A percentile compares a stretch with the other conserved stretches of the same genome.
These are phyloP conservation scores for Thelonectria olida DNA, from an alignment of 2,329 filamentous ascomycete genomes.

Conservation along the genomic window DNA sequence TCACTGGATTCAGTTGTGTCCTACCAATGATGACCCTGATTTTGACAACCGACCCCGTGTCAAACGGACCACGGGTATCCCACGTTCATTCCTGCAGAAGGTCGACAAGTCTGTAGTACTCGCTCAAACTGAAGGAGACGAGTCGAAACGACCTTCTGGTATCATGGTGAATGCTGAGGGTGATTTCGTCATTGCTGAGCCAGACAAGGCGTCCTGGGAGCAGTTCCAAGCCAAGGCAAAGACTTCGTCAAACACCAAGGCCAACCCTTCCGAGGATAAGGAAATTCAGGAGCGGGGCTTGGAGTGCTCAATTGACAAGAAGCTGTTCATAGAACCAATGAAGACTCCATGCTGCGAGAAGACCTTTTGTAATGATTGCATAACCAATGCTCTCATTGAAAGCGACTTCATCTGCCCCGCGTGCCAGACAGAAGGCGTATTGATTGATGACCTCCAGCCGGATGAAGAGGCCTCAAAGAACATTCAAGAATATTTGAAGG, in stretches of 20 bases:
- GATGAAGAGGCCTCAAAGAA: conserved; percentile 83
- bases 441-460: conserved; percentile 88
- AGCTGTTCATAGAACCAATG: conserved; percentile 97
- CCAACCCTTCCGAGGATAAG: conserved; percentile 80
- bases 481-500: conserved; percentile 77
- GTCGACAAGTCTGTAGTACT: conserved; percentile 89
- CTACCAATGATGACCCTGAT: conserved; percentile 97
- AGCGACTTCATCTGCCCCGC: conserved; percentile 96
- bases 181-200: conserved; percentile 95
- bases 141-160: conserved; percentile 86
- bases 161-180: conserved; percentile 98
- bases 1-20: conserved; percentile 99
- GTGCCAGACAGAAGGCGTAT: conserved; percentile 88
- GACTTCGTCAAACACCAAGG: conserved; percentile 84
- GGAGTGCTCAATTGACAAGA: conserved; percentile 96
- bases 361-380: conserved; percentile 99
- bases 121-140: conserved; percentile 77
- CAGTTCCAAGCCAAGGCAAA: conserved; percentile 96
- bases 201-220: conserved; percentile 96
- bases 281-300: conserved; percentile 88
- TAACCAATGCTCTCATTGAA: conserved; percentile 98
- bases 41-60: conserved; percentile 94
- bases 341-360: conserved; percentile 98
- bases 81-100: conserved; percentile 92
- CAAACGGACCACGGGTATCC: conserved; percentile 96